Base-by-base conservation (phyloP, 75 land plant species). In the Ceratopteris richardii region DNA sequence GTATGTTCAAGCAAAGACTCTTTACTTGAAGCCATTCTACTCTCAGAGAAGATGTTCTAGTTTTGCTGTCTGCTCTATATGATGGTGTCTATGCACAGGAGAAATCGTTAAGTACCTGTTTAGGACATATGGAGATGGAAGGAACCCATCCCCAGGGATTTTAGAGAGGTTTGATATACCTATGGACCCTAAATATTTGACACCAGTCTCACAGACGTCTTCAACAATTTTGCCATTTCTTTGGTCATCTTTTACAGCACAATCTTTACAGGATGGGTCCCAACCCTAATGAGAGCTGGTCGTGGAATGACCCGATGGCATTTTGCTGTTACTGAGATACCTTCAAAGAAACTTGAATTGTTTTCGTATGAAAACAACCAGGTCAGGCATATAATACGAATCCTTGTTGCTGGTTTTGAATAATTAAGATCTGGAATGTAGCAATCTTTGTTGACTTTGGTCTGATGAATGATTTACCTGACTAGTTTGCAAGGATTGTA, bases 351-450 rank as follows among this genome's bases (percentile, higher is more conserved):
- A 74, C 54, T 90, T 47, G 80, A 83, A 47, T 85, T 90, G 46
- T 90, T 74, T 74, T 87, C 96, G 27, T 83, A 81, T 58, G 96
- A 90, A 62, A 90, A 90, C 58, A 90, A 87, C 67, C 85, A 74
- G 55, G 92, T 81, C 42, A 48, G 74, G n/a, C n/a, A n/a, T n/a
- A n/a, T n/a, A n/a, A n/a, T n/a, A n/a, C n/a, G n/a, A n/a, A n/a
- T n/a, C n/a, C n/a, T n/a, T n/a, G n/a, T n/a, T n/a, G n/a, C n/a
- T n/a, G n/a, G n/a, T n/a, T n/a, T n/a, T n/a, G n/a, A n/a, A n/a
- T n/a, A n/a, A n/a, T n/a, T n/a, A n/a, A n/a, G n/a, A n/a, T n/a
- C n/a, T n/a, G n/a, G n/a, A n/a, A n/a, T n/a, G n/a, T 33, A 33
- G 37, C 37, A 33, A 9, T 33, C 9, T 33, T 33, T 9, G 57